Base-by-base conservation (phyloP, 768 basidiomycete genomes). In the Coprinopsis sp. region DNA sequence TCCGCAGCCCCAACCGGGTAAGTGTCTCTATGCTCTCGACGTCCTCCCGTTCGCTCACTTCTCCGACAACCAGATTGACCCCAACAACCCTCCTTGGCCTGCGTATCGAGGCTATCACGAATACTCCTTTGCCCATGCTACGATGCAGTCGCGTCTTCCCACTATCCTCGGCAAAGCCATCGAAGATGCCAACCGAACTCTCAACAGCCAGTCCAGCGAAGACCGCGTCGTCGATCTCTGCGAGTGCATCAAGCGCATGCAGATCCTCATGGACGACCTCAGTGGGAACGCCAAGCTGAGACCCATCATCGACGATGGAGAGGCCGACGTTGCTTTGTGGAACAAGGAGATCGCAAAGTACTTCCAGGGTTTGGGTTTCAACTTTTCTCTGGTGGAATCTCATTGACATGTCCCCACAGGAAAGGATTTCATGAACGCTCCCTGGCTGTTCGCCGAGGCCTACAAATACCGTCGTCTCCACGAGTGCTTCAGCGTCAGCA, bases 121-220 rank as follows among this genome's bases (percentile, higher is more conserved):
- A 57, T 88, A 83, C 61, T 89, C 84, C 0, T 90, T 90, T 58
- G 85, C 84, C 30, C 81, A 94, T 66, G 94, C 91, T 25, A 95
- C 93, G 3, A 96, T 96, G 93, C 89, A 91, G 51, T 83, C 87
- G n/a, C 84, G 94, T 37, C 79, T 96, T 21, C 94, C 94, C 2
- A 95, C 94, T 31, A 97, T 97, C 53, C 74, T 96, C 38, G 91
- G 91, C 53, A 97, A 96, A 68, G 94, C 89, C 11, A 93, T 96
- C 57, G 92, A 94, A 58, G 94, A 97, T 60, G 74, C 84, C 7
- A 87, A 86, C 44, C 79, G 82, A 56, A 96, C 93, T 22, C 78
- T 96, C 55, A 95, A 96, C 66, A 82, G 85, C 5, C 76, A 91
- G 65, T 86, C 79, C 33, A 72, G 79, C 19, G 93, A 95, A 62